Base-by-base conservation (phyloP, 106 monocot genomes). In the Iris macrosiphon region DNA sequence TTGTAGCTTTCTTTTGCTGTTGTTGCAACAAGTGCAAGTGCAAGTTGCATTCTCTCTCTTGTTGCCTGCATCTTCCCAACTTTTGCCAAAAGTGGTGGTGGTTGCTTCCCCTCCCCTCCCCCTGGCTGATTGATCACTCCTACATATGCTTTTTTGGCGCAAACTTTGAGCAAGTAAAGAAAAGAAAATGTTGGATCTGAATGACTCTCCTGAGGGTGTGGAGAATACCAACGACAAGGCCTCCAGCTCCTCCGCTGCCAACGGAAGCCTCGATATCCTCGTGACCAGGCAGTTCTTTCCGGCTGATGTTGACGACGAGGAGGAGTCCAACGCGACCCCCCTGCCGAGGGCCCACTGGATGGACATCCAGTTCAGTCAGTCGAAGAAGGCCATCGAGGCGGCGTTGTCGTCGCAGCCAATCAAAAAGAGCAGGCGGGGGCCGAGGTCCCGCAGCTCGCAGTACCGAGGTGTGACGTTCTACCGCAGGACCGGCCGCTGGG, bases 121-220 rank as follows among this genome's bases (percentile, higher is more conserved):
- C n/a, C n/a, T n/a, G n/a, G n/a, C n/a, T n/a, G n/a, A n/a, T n/a
- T n/a, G n/a, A n/a, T n/a, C n/a, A n/a, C n/a, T n/a, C n/a, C n/a
- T n/a, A n/a, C n/a, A n/a, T n/a, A n/a, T n/a, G n/a, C n/a, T n/a
- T n/a, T n/a, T n/a, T n/a, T n/a, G n/a, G n/a, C n/a, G n/a, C n/a
- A n/a, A n/a, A n/a, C n/a, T n/a, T n/a, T n/a, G n/a, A n/a, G n/a
- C n/a, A n/a, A n/a, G n/a, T n/a, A n/a, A n/a, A n/a, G n/a, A n/a
- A n/a, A n/a, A n/a, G n/a, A n/a, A n/a, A 9, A 75, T 79, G 79
- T 79, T 79, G 79, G 72, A 84, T 64, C 75, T 84, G 3, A 84
- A 84, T 55, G 71, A 70, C 55, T 75, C 71, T 49, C 83, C 77
- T 24, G n/a, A n/a, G n/a, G n/a, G n/a, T n/a, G n/a, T n/a, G n/a